A percentile compares a stretch with the other conserved stretches of the same genome.
phyloP scores from a whole-genome alignment of 805 yeast genomes.

The Candida manassasensis region DNA sequence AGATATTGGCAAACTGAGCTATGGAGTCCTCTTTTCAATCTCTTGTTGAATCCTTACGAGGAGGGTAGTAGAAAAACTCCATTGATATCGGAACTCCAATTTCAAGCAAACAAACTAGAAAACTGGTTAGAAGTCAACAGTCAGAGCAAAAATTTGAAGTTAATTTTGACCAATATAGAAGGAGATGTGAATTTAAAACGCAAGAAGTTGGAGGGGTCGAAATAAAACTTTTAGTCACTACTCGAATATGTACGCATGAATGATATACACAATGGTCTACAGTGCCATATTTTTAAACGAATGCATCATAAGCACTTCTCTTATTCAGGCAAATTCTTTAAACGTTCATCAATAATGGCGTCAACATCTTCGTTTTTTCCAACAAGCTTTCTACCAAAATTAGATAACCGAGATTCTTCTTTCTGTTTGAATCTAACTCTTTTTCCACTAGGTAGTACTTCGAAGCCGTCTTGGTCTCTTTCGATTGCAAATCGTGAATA shows the following conservation, averaged over 20 bases:
- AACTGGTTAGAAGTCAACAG: conserved; percentile 30
- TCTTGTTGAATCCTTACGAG: conserved; percentile 55
- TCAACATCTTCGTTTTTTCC: conserved; percentile 44
- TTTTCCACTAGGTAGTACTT: conserved; percentile 72
- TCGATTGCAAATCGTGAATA: conserved; percentile 25
- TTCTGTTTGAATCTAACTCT: conserved; percentile 39
- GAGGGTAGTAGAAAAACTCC: conserved; percentile 31
- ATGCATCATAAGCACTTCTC: not conserved
- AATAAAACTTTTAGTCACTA: not conserved
- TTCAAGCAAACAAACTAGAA: conserved; percentile 37
- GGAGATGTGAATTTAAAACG: conserved; percentile 14
- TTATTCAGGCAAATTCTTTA: conserved; percentile 12
- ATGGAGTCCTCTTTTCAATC: conserved; percentile 66
- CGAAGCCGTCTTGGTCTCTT: conserved; percentile 34
- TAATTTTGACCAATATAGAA: conserved; percentile 34
- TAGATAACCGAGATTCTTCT: conserved; percentile 16
- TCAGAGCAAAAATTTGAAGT: conserved; percentile 19
- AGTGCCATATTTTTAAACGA: no score
- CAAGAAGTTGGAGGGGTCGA: conserved; percentile 4
- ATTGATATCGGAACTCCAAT: conserved; percentile 28
- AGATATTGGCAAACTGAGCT: conserved; percentile 71
- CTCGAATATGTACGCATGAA: not conserved
- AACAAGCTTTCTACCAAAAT: conserved; percentile 32
- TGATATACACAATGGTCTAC: not conserved
- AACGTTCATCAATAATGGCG: conserved; percentile 50